Base-by-base conservation (phyloP, 2,329 filamentous ascomycete genomes). In the Cadophora luteo-olivacea region DNA sequence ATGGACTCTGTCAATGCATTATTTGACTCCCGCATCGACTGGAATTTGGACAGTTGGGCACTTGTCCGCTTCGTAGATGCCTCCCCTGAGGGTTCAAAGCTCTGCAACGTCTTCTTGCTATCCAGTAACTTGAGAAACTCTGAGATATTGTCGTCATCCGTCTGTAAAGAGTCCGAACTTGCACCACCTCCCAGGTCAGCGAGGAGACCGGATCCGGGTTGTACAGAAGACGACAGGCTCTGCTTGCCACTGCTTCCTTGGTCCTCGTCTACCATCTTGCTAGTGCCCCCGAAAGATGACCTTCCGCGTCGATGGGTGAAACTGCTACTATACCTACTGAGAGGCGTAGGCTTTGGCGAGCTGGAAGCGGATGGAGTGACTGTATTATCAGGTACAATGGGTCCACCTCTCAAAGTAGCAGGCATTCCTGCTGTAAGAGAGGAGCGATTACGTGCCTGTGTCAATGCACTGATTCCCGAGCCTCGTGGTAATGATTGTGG, bases 51-150 rank as follows among this genome's bases (percentile, higher is more conserved):
- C 51, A 97, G 84, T 73, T 95, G 92, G 52, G 92, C 92, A 45
- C 89, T 90, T 0, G 93, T 94, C 72, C 89, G 87, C 77, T 91
- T 92, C 60, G 90, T 90, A 0, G 91, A 87, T 29, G 89, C 87
- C 72, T 94, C 91, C 9, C 88, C 86, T 70, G 87, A 84, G 58
- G 84, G 83, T 70, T 94, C 90, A 67, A 97, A 92, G 79, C 90
- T 93, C 78, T 89, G 89, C 32, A 96, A 80, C n/a, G 94, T 95
- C 79, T 94, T 97, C 78, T 92, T 92, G 75, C 89, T 90, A 69
- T 98, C 95, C 7, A 99, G 84, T 70, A 93, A 86, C 75, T 97
- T 97, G 70, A 99, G 82, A 75, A 98, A 99, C 64, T 97, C 94
- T 0, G 92, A 93, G 51, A 99, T 97, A 72, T 96, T 94, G 75